Conservation (phyloP, 768 basidiomycete genomes). For the Amanita molliuscula region DNA sequence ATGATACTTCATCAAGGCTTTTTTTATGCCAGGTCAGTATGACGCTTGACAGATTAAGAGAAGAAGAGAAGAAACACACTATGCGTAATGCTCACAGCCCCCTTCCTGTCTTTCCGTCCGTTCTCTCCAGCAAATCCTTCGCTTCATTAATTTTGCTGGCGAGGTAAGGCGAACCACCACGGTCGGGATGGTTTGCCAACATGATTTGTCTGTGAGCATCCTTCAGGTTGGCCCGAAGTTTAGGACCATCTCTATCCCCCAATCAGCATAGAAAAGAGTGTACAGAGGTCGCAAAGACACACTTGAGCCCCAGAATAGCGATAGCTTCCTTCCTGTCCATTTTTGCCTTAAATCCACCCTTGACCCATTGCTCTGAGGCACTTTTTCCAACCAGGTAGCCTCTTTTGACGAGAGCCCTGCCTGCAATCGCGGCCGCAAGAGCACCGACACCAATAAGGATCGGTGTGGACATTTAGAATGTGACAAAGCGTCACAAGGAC, state of each 20-base stretch:
- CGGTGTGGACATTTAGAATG: constrained; percentile 59
- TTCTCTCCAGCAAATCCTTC: constrained; percentile 82
- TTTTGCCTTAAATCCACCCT: constrained; percentile 90
- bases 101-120: constrained; percentile 36
- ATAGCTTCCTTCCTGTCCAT: constrained; percentile 96
- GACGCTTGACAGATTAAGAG: background rate
- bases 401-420: constrained; percentile 57
- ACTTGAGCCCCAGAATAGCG: constrained; percentile 89
- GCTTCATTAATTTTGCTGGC: constrained; percentile 99
- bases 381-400: constrained; percentile 48
- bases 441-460: constrained; percentile 70
- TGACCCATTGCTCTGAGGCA: constrained; percentile 77
- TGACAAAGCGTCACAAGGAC: background rate
- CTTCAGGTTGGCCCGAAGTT: constrained; percentile 70
- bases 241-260: constrained; percentile 64
- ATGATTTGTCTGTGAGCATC: constrained; percentile 96
- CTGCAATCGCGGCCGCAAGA: constrained; percentile 65
- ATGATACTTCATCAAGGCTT: background rate
- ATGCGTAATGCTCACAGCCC: constrained; percentile 15
- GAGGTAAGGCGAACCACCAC: constrained; percentile 96
- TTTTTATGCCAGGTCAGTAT: background rate
- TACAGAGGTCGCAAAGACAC: constrained; percentile 20
- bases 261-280: background rate
- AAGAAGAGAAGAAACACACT: background rate
- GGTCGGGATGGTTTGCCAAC: constrained; percentile 97